These are phyloP conservation scores for Trichaptum fuscoviolaceum DNA, from an alignment of 768 basidiomycete species.

Conservation along the genomic window DNA sequence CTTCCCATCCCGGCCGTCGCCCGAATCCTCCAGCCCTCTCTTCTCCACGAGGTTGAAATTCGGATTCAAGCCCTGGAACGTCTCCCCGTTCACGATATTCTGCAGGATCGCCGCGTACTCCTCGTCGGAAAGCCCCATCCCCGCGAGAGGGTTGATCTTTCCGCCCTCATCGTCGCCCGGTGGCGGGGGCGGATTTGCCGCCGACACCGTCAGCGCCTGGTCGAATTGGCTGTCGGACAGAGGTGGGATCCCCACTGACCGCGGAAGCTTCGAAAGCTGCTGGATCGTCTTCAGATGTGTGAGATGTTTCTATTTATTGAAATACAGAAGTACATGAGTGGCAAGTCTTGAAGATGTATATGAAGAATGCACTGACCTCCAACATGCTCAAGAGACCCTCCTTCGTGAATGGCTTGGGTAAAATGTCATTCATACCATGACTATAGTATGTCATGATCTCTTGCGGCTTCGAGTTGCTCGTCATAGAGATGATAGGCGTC, in stretches of 20 bases:
- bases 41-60: constrained; percentile 18
- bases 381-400: constrained; percentile 88
- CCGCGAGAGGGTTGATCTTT: constrained; percentile 73
- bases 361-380: constrained; percentile 46
- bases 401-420: constrained; percentile 97
- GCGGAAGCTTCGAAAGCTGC: constrained; percentile 62
- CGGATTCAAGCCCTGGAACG: constrained; percentile 40
- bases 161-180: constrained; percentile 37
- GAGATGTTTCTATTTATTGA: constrained; percentile 62
- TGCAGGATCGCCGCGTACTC: constrained; percentile 79
- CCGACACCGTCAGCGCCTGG: constrained; percentile 44
- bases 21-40: constrained; percentile 23
- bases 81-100: constrained; percentile 63
- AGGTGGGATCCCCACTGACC: constrained; percentile 62
- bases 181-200: constrained; percentile 8
- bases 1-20: constrained; percentile 32
- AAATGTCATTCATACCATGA: constrained; percentile 93
- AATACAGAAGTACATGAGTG: neutral
- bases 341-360: neutral
- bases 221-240: constrained; percentile 50
- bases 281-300: constrained; percentile 85
- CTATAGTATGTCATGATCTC: constrained; percentile 90
- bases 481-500: constrained; percentile 52
- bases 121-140: constrained; percentile 85
- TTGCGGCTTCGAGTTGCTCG: constrained; percentile 62